Percentiles rank a stretch among this genome's conserved stretches.
phyloP scores from a whole-genome alignment of 2,329 filamentous ascomycete genomes.

The Exutisphaerella laricina region DNA sequence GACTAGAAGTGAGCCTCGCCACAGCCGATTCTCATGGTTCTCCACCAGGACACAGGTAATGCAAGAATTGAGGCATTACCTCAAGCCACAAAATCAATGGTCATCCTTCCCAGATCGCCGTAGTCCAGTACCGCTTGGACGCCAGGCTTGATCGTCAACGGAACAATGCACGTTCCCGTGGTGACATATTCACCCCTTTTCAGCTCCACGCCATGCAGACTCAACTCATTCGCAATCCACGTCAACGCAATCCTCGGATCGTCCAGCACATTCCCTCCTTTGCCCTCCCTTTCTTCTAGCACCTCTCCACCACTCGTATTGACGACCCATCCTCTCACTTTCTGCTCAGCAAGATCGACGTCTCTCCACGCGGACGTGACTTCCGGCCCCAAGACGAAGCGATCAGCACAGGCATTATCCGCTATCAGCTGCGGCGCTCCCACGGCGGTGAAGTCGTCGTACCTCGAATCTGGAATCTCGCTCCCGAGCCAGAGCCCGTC shows the following conservation, averaged over 20 bases:
- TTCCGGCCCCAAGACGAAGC: not conserved
- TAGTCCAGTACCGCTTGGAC: not conserved
- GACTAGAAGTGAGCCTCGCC: too few relatives aligned
- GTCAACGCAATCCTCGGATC: constrained; percentile 2
- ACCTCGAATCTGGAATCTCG: not conserved
- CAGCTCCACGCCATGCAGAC: not conserved
- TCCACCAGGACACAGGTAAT: too few relatives aligned
- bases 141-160: constrained; percentile 1
- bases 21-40: too few relatives aligned
- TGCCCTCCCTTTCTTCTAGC: not conserved
- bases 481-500: not conserved
- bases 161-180: not conserved
- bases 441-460: not conserved
- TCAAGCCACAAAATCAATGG: not conserved
- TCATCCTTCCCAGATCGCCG: not conserved
- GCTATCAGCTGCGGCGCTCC: not conserved
- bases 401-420: not conserved
- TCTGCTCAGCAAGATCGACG: not conserved
- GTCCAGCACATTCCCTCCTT: not conserved
- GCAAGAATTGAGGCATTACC: too few relatives aligned
- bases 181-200: not conserved
- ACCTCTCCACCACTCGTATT: not conserved
- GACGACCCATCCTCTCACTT: not conserved
- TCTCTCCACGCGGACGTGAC: not conserved
- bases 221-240: constrained; percentile 4